A percentile compares a stretch with the other conserved stretches of the same genome.
phyloP scores from a whole-genome alignment of 208 protist genomes.

The Strigomonas culicis region DNA sequence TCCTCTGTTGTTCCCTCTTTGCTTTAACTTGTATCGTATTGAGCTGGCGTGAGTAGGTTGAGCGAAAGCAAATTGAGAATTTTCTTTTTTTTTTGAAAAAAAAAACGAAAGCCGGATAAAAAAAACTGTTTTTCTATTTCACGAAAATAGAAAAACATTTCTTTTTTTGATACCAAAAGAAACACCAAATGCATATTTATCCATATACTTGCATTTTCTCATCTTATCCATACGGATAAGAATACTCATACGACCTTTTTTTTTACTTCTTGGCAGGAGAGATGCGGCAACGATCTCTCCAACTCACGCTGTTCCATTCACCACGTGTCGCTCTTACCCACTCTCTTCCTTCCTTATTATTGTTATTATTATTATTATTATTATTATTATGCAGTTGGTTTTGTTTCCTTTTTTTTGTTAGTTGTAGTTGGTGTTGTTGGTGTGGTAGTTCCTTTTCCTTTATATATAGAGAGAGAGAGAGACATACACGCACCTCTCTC shows the following conservation, averaged over 20 bases:
- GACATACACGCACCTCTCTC: too few relatives aligned
- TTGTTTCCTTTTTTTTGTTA: conserved; percentile 6
- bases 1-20: conserved; percentile 1
- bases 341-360: background rate
- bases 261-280: background rate
- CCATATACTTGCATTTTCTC: background rate
- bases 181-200: background rate
- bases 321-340: too few relatives aligned
- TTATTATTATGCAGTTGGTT: background rate
- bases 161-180: background rate
- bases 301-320: conserved; percentile 5
- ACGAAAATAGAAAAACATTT: background rate
- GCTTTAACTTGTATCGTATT: background rate
- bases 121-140: background rate
- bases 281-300: background rate
- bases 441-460: conserved; percentile 13
- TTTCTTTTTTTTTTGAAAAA: too few relatives aligned
- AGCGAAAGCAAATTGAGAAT: too few relatives aligned
- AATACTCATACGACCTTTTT: too few relatives aligned
- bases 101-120: background rate
- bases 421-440: conserved; percentile 6
- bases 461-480: too few relatives aligned
- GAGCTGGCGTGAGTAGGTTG: too few relatives aligned
- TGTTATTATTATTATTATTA: background rate
- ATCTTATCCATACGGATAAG: background rate